Evolutionary conservation across 179 eudicot species (phyloP), one percentile per base, ranked within the genome.

Genomic region (Beta macrorhiza): DNA sequence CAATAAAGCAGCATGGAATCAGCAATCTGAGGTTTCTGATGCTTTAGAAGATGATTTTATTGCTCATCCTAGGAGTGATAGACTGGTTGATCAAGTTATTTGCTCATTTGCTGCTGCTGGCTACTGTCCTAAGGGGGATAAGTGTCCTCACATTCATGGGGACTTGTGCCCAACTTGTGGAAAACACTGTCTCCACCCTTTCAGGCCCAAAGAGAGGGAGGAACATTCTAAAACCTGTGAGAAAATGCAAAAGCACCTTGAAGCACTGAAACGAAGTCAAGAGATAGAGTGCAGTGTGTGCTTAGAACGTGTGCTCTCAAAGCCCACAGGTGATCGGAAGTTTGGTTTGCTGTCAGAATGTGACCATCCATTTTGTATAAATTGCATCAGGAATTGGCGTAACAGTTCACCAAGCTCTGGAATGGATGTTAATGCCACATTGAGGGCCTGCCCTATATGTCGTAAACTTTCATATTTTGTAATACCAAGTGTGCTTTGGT

Each of bases 401-500:
- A 82, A 91, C 79, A 93, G 90, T 77, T 94, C 97, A 11, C 92
- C 99, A 15, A 55, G 93, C 17, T 89, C 94, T 80, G 98, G 99
- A 58, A 89, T 95, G 94, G 97, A 95, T 84, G 91, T 93, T 19
- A 92, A 96, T 83, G 84, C 95, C 78, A 90, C 99, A 15, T 81
- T 96, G 82, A 89, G 99, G 87, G 90, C 99, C 67, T 96, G 99
- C 87, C 99, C 99, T 2, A 92, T 96, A 76, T 96, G 99, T 72
- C 91, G 99, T 58, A 92, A 91, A 82, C 94, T 96, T 80, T 96
- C 99, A 16, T 96, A 92, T 90, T 96, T 88, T 84, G 97, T 96
- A 76, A 91, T 96, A 86, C 99, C 99, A 29, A 96, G 99, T 85
- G 97, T 94, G 45, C 87, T 94, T 83, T 96, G 98, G 99, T 96